Evolutionary conservation across 441 rosid species (phyloP).

Genomic region (Aleurites moluccanus): DNA sequence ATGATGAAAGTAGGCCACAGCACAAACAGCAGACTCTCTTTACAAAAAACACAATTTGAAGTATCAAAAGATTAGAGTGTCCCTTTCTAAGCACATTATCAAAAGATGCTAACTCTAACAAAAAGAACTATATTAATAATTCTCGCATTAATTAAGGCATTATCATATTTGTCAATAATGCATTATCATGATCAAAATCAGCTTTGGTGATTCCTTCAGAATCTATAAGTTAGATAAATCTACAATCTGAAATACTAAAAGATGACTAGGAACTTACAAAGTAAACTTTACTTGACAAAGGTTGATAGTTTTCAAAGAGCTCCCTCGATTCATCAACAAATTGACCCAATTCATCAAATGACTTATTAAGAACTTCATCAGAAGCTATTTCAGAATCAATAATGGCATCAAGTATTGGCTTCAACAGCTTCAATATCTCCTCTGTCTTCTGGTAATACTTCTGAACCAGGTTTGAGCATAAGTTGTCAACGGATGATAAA

Average conservation of each 20-base stretch:
- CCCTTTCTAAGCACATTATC: neutral
- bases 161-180: neutral
- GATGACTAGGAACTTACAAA: constrained; percentile 56
- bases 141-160: neutral
- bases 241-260: constrained; percentile 14
- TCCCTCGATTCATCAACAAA: constrained; percentile 61
- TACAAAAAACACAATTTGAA: neutral
- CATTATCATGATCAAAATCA: constrained; percentile 9
- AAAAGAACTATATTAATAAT: neutral
- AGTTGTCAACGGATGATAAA: constrained; percentile 50
- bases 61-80: neutral
- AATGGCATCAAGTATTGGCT: constrained; percentile 70
- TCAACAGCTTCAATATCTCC: constrained; percentile 70
- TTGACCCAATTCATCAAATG: constrained; percentile 64
- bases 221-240: constrained; percentile 5
- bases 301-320: constrained; percentile 62
- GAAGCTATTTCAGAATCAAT: constrained; percentile 58
- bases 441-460: constrained; percentile 63
- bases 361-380: constrained; percentile 52
- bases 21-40: neutral
- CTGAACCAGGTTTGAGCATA: constrained; percentile 54
- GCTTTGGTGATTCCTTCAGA: neutral
- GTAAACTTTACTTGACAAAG: constrained; percentile 68
- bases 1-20: neutral
- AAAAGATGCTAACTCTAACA: neutral